A percentile compares a stretch with the other conserved stretches of the same genome.
Conservation (phyloP, 495 filamentous ascomycete species). For the Darksidea phi region DNA sequence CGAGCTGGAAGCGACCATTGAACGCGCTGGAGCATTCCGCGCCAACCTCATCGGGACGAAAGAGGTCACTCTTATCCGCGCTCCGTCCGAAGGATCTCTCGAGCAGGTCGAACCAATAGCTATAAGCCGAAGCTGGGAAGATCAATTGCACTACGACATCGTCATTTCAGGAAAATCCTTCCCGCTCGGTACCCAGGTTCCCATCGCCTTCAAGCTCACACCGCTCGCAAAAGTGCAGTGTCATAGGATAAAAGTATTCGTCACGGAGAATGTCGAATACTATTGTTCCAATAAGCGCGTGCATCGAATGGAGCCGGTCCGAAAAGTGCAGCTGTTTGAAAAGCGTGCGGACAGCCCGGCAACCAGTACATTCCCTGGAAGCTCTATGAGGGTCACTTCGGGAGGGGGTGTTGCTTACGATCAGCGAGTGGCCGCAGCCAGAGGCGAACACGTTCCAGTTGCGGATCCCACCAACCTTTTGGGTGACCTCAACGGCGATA, state of each 20-base stretch:
- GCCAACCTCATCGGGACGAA: conserved; percentile 80
- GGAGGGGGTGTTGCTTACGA: conserved; percentile 79
- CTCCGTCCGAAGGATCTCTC: conserved; percentile 85
- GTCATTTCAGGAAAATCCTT: conserved; percentile 99
- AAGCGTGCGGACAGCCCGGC: conserved; percentile 82
- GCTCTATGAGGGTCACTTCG: conserved; percentile 72
- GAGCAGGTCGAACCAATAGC: conserved; percentile 96
- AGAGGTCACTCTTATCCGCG: conserved; percentile 83
- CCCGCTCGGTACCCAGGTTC: conserved; percentile 85
- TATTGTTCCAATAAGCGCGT: conserved; percentile 85
- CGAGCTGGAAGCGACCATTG: conserved; percentile 82
- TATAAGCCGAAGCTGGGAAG: conserved; percentile 95
- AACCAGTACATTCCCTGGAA: conserved; percentile 73
- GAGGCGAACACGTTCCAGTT: conserved; percentile 55
- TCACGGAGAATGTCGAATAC: conserved; percentile 93
- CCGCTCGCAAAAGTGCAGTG: conserved; percentile 95
- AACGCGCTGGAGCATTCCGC: conserved; percentile 89
- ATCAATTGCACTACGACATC: conserved; percentile 97
- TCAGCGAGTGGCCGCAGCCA: conserved; percentile 57
- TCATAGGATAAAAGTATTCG: conserved; percentile 91
- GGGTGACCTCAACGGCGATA: conserved; percentile 69
- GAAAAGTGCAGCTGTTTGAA: conserved; percentile 86
- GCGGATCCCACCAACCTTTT: conserved; percentile 67
- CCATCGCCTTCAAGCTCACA: conserved; percentile 96
- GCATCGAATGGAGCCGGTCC: conserved; percentile 76